phyloP scores from a whole-genome alignment of 2,329 filamentous ascomycete genomes.

The Westerdykella ornata region DNA sequence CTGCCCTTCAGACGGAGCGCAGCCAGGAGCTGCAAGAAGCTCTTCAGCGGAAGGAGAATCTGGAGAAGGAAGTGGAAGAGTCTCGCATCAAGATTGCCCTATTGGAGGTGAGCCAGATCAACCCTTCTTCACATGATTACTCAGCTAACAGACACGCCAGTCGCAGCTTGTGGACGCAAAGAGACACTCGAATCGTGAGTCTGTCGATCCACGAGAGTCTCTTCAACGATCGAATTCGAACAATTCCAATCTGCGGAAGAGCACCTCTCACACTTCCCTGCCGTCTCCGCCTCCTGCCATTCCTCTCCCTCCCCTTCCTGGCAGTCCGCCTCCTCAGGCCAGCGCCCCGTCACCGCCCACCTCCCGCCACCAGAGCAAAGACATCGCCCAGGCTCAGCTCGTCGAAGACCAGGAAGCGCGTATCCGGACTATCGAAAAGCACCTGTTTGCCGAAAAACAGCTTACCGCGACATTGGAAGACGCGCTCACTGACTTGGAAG shows the following conservation, averaged over 20 bases:
- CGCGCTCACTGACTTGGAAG: constrained; percentile 87
- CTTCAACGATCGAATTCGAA: constrained; percentile 53
- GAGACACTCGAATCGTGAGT: constrained; percentile 43
- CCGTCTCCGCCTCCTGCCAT: constrained; percentile 93
- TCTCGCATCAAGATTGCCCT: constrained; percentile 65
- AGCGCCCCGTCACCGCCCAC: constrained; percentile 52
- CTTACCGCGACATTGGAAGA: constrained; percentile 93
- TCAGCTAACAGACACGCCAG: constrained; percentile 38
- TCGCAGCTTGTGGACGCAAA: constrained; percentile 56
- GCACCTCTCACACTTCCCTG: constrained; percentile 70
- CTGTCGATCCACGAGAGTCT: constrained; percentile 39
- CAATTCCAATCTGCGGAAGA: constrained; percentile 73
- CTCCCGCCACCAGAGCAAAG: constrained; percentile 73
- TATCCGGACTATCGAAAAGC: constrained; percentile 93
- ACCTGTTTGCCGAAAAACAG: constrained; percentile 91
- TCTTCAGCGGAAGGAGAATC: constrained; percentile 38
- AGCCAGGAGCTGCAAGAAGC: constrained; percentile 39
- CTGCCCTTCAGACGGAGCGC: constrained; percentile 51
- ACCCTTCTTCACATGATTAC: constrained; percentile 3
- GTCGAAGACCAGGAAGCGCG: constrained; percentile 93
- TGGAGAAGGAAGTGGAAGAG: constrained; percentile 65
- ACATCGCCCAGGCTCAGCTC: constrained; percentile 68
- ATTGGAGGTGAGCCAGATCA: constrained; percentile 62
- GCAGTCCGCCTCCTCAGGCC: constrained; percentile 41
- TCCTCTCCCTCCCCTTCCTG: constrained; percentile 83